These are phyloP conservation scores for Brassica hybrid DNA, from an alignment of 441 rosid species.

Conservation along the genomic window DNA sequence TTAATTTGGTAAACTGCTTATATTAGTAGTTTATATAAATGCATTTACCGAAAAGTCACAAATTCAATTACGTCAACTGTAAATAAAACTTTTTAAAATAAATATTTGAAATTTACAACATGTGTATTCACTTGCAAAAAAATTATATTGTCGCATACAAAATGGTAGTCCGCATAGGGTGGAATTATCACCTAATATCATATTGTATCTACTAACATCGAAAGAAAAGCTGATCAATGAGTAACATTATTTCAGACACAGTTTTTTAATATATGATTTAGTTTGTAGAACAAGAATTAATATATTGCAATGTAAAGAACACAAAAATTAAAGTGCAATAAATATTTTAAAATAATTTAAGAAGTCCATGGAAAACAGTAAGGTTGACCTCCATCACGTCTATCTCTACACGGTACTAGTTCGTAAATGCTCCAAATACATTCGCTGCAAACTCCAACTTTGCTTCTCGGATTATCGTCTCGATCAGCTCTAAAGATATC, in stretches of 20 bases:
- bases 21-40: no score
- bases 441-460: conserved; percentile 29
- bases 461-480: conserved; percentile 27
- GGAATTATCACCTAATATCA: background rate
- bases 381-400: conserved; percentile 26
- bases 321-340: no score
- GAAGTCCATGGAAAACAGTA: conserved; percentile 29
- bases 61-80: no score
- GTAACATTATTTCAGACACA: background rate
- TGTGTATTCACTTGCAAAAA: no score
- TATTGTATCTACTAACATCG: background rate
- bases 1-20: no score
- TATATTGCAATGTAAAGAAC: background rate
- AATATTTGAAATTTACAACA: no score
- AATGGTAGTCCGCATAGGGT: background rate
- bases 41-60: no score
- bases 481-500: conserved; percentile 38
- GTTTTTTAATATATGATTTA: background rate
- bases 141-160: no score
- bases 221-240: background rate
- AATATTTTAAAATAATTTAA: background rate
- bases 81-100: no score
- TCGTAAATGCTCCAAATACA: conserved; percentile 7
- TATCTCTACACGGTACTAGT: conserved; percentile 26
- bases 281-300: no score